phyloP scores from a whole-genome alignment of 2,329 filamentous ascomycete species.

The Fusarium sarcochroum region DNA sequence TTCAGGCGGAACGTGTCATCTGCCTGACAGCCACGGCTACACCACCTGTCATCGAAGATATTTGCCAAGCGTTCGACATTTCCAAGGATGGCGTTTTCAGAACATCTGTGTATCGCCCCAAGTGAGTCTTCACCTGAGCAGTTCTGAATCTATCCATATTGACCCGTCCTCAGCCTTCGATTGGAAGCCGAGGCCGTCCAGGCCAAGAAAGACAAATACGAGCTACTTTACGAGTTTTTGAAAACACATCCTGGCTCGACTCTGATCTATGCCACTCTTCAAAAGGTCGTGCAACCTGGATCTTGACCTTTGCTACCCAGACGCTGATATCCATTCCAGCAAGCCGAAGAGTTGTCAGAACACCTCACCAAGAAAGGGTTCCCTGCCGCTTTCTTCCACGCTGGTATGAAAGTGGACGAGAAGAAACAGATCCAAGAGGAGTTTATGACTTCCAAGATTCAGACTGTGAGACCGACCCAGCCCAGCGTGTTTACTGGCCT shows the following conservation, averaged over 20 bases:
- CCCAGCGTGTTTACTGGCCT: rapidly evolving
- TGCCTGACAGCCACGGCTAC: constrained; percentile 74
- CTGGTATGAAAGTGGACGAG: constrained; percentile 61
- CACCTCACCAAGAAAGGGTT: constrained; percentile 56
- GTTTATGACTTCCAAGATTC: constrained; percentile 63
- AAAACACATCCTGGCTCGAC: constrained; percentile 66
- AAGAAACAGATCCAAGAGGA: constrained; percentile 65
- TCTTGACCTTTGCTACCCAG: too few species aligned
- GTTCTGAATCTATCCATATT: rapidly evolving
- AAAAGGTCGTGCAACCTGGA: constrained; percentile 54
- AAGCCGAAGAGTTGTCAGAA: constrained; percentile 61
- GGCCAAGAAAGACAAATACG: constrained; percentile 61
- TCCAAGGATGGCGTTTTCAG: constrained; percentile 64
- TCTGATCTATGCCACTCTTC: constrained; percentile 73
- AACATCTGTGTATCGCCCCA: constrained; percentile 71
- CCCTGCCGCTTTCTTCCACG: constrained; percentile 63
- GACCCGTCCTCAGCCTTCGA: constrained; percentile 57
- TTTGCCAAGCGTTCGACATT: constrained; percentile 67
- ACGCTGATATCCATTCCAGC: constrained; percentile 44
- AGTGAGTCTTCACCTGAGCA: constrained; percentile 48
- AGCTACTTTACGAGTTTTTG: constrained; percentile 64
- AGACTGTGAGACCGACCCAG: constrained; percentile 47
- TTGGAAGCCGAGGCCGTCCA: constrained; percentile 63
- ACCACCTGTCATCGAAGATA: constrained; percentile 67
- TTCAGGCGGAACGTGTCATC: constrained; percentile 69